Conservation (phyloP, 495 filamentous ascomycete genomes). For the Penicillium soppii region DNA sequence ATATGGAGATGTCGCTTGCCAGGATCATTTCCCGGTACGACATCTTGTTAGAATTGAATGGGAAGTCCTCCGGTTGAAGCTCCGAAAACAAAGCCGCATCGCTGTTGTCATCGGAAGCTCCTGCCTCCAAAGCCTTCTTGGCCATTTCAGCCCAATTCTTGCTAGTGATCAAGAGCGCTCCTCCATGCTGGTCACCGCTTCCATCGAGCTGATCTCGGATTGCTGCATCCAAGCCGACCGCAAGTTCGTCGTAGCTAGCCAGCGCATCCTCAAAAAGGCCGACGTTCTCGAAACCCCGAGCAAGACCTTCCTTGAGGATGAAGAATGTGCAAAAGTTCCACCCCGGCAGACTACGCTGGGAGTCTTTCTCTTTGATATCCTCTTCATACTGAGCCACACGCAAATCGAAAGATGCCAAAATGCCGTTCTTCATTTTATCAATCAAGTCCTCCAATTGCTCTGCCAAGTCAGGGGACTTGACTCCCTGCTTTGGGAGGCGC, state of each 20-base stretch:
- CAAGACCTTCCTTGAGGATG: slow-evolving; percentile 92
- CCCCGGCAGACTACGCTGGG: slow-evolving; percentile 81
- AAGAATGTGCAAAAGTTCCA: slow-evolving; percentile 99
- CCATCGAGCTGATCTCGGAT: slow-evolving; percentile 68
- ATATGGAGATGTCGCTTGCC: slow-evolving; percentile 94
- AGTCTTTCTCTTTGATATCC: slow-evolving; percentile 91
- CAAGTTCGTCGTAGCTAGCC: slow-evolving; percentile 88
- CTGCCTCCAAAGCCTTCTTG: slow-evolving; percentile 42
- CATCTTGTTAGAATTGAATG: slow-evolving; percentile 73
- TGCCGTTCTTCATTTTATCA: slow-evolving; percentile 80
- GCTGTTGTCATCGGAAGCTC: slow-evolving; percentile 3
- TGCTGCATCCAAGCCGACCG: slow-evolving; percentile 77
- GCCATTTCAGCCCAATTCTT: slow-evolving; percentile 65
- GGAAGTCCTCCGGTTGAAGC: slow-evolving; percentile 38
- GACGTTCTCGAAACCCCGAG: slow-evolving; percentile 91
- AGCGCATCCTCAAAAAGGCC: slow-evolving; percentile 94
- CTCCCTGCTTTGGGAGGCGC: slow-evolving; percentile 56
- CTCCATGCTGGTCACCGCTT: slow-evolving; percentile 58
- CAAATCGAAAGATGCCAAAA: slow-evolving; percentile 85
- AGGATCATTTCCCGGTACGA: slow-evolving; percentile 89
- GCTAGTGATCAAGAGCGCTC: slow-evolving; percentile 64
- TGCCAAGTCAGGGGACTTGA: slow-evolving; percentile 64
- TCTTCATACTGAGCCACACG: slow-evolving; percentile 95
- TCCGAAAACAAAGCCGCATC: slow-evolving; percentile 28
- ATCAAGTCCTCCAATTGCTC: slow-evolving; percentile 82